Evolutionary conservation across 2,329 filamentous ascomycete genomes (phyloP), one percentile per base, ranked within the genome.

Genomic region (Furcasterigmium sp.): DNA sequence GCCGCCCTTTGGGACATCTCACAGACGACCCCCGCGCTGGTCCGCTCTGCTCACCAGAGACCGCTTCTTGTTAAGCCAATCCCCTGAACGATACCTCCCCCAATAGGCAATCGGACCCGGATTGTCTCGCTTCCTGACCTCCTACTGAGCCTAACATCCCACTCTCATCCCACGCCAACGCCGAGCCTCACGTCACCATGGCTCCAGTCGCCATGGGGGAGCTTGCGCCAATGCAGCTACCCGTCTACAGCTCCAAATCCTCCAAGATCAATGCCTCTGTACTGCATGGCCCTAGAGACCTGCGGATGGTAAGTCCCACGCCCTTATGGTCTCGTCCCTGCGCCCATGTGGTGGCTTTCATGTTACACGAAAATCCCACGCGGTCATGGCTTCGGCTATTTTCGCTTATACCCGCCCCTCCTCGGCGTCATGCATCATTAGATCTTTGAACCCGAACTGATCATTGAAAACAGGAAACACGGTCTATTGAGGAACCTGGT

Each of bases 281-380:
- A 46, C 62, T 80, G 56, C 72, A 80, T 68, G 76, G 76, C 5
- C 72, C 75, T 42, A 64, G 67, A 43, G 76, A 80, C 60, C 59
- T 80, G 46, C 71, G 75, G 65, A 64, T 80, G 68, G 76, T 80
- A 64, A 68, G 69, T 60, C 41, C 36, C n/a, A 17, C 25, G 18
- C n/a, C n/a, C n/a, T n/a, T n/a, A n/a, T n/a, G n/a, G n/a, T 46
- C 37, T 37, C 34, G 15, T 34, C 18, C 20, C 14, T 18, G 13
- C 14, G 19, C 17, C 38, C 41, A 42, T 37, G 38, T 35, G 45
- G 42, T 43, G 54, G 30, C 15, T 46, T 51, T 34, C 38, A n/a
- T n/a, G 57, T 61, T 53, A 59, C 59, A 62, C 55, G 55, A 53
- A 43, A n/a, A 56, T 57, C 48, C 42, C 45, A 42, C 46, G 47